These are phyloP conservation scores for Pinus albicaulis DNA, from an alignment of 75 land plant species.

Conservation along the genomic window DNA sequence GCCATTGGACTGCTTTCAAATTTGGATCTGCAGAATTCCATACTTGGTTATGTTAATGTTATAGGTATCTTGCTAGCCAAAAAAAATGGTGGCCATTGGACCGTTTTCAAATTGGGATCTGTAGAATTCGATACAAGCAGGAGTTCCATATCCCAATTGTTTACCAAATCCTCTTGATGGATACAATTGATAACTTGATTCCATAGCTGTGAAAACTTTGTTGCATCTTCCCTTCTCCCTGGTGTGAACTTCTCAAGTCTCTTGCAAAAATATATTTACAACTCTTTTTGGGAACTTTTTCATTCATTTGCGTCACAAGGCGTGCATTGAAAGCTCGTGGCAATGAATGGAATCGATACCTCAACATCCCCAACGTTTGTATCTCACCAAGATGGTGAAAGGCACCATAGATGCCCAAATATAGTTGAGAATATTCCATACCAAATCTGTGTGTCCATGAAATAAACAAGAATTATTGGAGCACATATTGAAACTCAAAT, in stretches of 20 bases:
- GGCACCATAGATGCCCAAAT: conserved; percentile 85
- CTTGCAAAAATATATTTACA: conserved; percentile 21
- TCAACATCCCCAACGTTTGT: conserved; percentile 86
- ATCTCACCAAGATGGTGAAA: conserved; percentile 98
- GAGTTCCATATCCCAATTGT: conserved; percentile 78
- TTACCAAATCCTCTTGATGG: conserved; percentile 82
- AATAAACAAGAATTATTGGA: conserved; percentile 44
- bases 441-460: conserved; percentile 99
- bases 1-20: too few species aligned
- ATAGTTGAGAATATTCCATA: conserved; percentile 86
- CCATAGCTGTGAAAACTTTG: conserved; percentile 84
- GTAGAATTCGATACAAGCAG: conserved; percentile 59
- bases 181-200: conserved; percentile 79
- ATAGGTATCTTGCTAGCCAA: conserved; percentile 73
- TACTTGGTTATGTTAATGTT: conserved; percentile 74
- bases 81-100: conserved; percentile 83
- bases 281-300: conserved; percentile 16
- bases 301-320: conserved; percentile 45
- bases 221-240: conserved; percentile 28
- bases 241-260: conserved; percentile 22
- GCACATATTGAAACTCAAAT: too few species aligned
- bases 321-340: conserved; percentile 75
- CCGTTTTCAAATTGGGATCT: conserved; percentile 22
- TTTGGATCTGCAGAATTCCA: conserved; percentile 14
- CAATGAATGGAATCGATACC: conserved; percentile 80